Conservation (phyloP, 768 basidiomycete species). For the Sarcodon aspratus region DNA sequence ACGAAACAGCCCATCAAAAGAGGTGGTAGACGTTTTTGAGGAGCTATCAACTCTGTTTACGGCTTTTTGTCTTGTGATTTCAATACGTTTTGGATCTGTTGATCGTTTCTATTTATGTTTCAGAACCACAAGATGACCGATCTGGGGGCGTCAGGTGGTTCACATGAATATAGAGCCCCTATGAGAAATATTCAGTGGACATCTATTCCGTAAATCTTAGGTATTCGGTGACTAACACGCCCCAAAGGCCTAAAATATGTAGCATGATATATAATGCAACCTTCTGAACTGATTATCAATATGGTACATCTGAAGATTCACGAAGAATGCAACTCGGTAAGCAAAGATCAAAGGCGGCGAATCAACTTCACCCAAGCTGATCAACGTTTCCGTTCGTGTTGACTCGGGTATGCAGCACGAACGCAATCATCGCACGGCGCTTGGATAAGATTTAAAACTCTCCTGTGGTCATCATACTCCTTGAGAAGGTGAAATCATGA, state of each 20-base stretch:
- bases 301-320: no score
- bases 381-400: not conserved
- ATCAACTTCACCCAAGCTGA: no score
- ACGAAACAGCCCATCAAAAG: slow-evolving; percentile 68
- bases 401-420: not conserved
- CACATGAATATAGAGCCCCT: no score
- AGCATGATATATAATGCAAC: no score
- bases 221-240: no score
- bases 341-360: no score
- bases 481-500: slow-evolving; percentile 1
- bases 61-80: not conserved
- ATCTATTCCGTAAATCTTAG: no score
- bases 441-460: slow-evolving; percentile 57
- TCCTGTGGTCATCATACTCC: slow-evolving; percentile 31
- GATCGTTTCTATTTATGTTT: not conserved
- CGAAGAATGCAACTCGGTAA: no score
- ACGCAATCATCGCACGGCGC: slow-evolving; percentile 47
- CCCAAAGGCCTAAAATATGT: no score
- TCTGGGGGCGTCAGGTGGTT: no score
- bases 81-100: not conserved
- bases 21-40: slow-evolving; percentile 63
- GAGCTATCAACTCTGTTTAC: not conserved
- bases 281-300: no score
- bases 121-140: not conserved
- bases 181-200: no score